Base-by-base conservation (phyloP, 1,284 basidiomycete species). In the Boletus hoseneyae region DNA sequence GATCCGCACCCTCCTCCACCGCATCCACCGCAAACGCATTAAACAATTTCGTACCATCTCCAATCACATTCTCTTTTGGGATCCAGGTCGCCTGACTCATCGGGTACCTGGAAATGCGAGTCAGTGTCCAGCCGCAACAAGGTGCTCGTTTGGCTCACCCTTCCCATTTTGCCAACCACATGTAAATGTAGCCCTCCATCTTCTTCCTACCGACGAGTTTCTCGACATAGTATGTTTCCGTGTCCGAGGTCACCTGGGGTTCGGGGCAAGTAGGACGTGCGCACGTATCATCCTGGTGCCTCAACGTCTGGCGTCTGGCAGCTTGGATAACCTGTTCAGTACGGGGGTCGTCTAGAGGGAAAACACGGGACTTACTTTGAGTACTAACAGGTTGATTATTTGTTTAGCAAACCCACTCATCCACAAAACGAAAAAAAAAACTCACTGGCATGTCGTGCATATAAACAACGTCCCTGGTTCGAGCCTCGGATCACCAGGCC, bases 121-220 rank as follows among this genome's bases (percentile, higher is more conserved):
- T 51, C 29, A 35, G 33, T 8, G n/a, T 29, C 10, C 27, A 9
- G 9, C 10, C 9, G 27, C 7, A 11, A 29, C 21, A 21, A 21
- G 21, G 5, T 5, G 21, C 21, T 21, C 21, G 7, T 23, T 18
- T 3, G 11, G 27, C 65, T 42, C 27, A 71, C 70, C 70, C 70
- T 1, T 67, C 63, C 69, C 69, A 71, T 45, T 69, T 68, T 16
- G 70, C 70, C 29, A 72, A 53, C 66, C 67, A 72, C 34, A 59
- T 6, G 29, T 52, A 63, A 1, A 52, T 10, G 25, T 50, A 51
- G 4, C 52, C 50, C 4, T 58, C 52, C 3, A 42, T 8, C 9
- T 49, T 55, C 23, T 58, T 59, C 32, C 68, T 61, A 32, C 69
- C 70, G 0, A 72, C 56, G 11, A 72, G 63, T 32, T 59, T 62